Evolutionary conservation across 1,284 basidiomycete genomes (phyloP), one percentile per base, ranked within the genome.

Genomic region (Meira nashicola): DNA sequence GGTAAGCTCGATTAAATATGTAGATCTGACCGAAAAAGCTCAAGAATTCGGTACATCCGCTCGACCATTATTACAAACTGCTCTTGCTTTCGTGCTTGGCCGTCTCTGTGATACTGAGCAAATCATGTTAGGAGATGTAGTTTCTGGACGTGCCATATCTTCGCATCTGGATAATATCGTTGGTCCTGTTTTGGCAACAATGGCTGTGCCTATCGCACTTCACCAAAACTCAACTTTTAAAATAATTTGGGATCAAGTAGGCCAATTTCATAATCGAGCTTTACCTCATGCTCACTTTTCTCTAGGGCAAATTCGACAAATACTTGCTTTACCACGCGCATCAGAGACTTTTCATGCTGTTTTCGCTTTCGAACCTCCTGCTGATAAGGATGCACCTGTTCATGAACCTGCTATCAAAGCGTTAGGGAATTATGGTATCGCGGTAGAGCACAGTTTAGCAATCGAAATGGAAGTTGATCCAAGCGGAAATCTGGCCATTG

Each of bases 21-120:
- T 8, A 33, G n/a, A 38, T 7, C 50, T 75, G 28, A 67, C 73
- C 46, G 47, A 57, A 0, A 57, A 62, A 1, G 71, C 75, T 11
- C 57, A 61, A 5, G 33, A 49, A 1, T 52, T 76, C 12, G 65
- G 65, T n/a, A 70, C 66, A 23, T 78, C 78, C 1, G 62, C 76
- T 39, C 67, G 77, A n/a, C 70, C 78, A 11, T n/a, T 79, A 10
- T 59, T 73, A 0, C 78, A 79, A 59, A 62, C 68, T 1, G 79
- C 76, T 1, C 79, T 78, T 77, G 76, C 71, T 1, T 28, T 65
- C 21, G 64, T 80, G 10, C 66, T 79, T 6, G 51, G 68, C 11
- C 64, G 71, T 8, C 77, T 74, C 57, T 59, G 73, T 25, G 70
- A 70, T 47, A 74, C 76, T 4, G 52, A 60, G 28, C 55, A 63